Evolutionary conservation across 2,329 filamentous ascomycete species (phyloP).

Genomic region (Nannizzia gypsea): DNA sequence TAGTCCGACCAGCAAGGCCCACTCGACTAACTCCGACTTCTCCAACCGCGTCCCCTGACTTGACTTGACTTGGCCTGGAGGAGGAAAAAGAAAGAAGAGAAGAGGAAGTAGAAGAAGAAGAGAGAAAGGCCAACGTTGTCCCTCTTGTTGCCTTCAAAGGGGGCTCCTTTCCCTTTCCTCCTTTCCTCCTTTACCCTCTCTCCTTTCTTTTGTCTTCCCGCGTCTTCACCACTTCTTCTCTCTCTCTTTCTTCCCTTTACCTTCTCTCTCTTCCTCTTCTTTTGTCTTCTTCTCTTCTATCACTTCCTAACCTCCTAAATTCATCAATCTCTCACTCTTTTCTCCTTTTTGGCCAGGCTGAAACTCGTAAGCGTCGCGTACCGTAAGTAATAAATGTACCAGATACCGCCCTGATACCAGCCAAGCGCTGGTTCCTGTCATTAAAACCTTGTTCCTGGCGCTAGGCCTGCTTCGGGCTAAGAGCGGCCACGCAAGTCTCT

Average conservation of each 20-base stretch:
- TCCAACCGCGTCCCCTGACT: not conserved
- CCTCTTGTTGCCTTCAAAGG: too few relatives aligned
- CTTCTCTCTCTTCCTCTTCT: not conserved
- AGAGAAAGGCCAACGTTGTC: too few relatives aligned
- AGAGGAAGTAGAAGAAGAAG: too few relatives aligned
- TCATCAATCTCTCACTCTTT: too few relatives aligned
- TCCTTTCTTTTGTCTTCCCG: too few relatives aligned
- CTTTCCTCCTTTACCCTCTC: too few relatives aligned
- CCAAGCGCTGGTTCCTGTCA: not conserved
- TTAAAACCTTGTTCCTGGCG: constrained; percentile 1
- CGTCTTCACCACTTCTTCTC: too few relatives aligned
- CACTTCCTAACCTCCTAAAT: too few relatives aligned
- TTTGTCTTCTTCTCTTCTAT: not conserved
- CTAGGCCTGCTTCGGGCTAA: not conserved
- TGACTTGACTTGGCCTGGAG: not conserved
- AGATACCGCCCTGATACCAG: not conserved
- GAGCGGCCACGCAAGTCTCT: not conserved
- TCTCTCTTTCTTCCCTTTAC: too few relatives aligned
- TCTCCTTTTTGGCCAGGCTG: not conserved
- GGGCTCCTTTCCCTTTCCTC: too few relatives aligned
- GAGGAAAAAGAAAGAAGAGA: not conserved
- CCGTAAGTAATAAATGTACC: not conserved
- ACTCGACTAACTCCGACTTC: not conserved
- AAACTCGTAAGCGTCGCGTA: not conserved
- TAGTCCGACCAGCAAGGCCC: not conserved